These are phyloP conservation scores for Ganoderma resinaceum DNA, from an alignment of 1,284 basidiomycete genomes.

Conservation along the genomic window DNA sequence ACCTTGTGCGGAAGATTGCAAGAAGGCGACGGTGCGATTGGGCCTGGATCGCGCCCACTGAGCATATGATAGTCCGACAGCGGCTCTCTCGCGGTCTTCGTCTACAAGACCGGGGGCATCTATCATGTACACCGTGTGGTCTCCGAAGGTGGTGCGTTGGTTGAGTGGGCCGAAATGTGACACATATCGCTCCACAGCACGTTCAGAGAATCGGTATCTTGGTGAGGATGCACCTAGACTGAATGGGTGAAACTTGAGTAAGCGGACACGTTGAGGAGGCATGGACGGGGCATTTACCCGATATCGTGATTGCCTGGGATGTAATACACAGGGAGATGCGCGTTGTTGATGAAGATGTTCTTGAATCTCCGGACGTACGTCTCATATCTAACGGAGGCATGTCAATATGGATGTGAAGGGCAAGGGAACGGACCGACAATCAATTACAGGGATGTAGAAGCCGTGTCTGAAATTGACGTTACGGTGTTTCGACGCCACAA, in stretches of 20 bases:
- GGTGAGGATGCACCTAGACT: conserved; percentile 64
- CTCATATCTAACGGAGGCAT: conserved; percentile 65
- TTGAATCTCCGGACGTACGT: conserved; percentile 71
- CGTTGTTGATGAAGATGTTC: conserved; percentile 60
- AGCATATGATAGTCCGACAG: conserved; percentile 50
- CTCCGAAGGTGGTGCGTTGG: conserved; percentile 59
- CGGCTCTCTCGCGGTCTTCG: conserved; percentile 74
- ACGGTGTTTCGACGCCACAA: not conserved
- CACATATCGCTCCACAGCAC: conserved; percentile 68
- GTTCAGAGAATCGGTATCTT: conserved; percentile 57
- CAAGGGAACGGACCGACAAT: not conserved
- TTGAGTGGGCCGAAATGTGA: conserved; percentile 74
- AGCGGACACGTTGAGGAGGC: conserved; percentile 10
- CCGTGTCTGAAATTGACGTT: not conserved
- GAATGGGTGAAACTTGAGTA: conserved; percentile 19
- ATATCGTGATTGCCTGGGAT: conserved; percentile 92
- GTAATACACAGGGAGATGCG: conserved; percentile 61
- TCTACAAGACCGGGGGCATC: conserved; percentile 83
- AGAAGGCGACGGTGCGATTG: conserved; percentile 75
- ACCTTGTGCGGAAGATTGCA: conserved; percentile 63
- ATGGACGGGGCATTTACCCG: conserved; percentile 51
- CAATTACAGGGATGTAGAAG: not conserved
- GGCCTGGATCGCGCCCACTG: conserved; percentile 59
- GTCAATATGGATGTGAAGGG: conserved; percentile 2
- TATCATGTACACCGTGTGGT: conserved; percentile 77